A percentile compares a stretch with the other conserved stretches of the same genome.
These are phyloP conservation scores for Botrytis hyacinthi DNA, from an alignment of 2,329 filamentous ascomycete genomes.

Conservation along the genomic window DNA sequence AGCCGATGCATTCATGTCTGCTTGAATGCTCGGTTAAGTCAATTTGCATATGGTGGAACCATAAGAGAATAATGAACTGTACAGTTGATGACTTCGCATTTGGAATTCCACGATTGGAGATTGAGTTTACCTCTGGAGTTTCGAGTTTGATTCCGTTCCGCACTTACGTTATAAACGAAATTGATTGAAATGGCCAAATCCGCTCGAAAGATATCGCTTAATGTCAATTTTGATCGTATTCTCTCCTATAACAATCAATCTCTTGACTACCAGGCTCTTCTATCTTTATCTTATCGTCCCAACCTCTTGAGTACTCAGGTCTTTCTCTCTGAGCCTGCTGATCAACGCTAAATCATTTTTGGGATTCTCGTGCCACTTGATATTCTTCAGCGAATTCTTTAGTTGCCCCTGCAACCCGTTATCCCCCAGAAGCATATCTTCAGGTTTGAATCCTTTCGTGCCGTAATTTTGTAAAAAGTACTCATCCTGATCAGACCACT, in stretches of 20 bases:
- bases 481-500: not conserved
- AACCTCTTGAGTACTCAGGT: not conserved
- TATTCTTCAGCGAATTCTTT: not conserved
- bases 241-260: not conserved
- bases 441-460: not conserved
- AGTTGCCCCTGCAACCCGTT: not conserved
- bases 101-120: not conserved
- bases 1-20: not conserved
- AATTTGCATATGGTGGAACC: not conserved
- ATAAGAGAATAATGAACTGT: not conserved
- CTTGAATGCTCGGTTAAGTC: not conserved
- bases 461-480: not conserved
- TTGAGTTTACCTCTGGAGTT: not conserved
- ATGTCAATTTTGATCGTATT: not conserved
- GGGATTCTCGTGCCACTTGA: not conserved
- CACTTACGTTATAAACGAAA: not conserved
- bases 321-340: not conserved
- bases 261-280: not conserved
- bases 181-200: not conserved
- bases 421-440: not conserved
- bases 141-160: not conserved
- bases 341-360: not conserved
- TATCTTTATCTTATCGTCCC: not conserved
- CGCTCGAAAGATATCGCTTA: not conserved
- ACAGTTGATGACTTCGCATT: not conserved